A percentile compares a stretch with the other conserved stretches of the same genome.
Evolutionary conservation across 257 asterid species (phyloP).

Genomic region (Petunia axillaris): DNA sequence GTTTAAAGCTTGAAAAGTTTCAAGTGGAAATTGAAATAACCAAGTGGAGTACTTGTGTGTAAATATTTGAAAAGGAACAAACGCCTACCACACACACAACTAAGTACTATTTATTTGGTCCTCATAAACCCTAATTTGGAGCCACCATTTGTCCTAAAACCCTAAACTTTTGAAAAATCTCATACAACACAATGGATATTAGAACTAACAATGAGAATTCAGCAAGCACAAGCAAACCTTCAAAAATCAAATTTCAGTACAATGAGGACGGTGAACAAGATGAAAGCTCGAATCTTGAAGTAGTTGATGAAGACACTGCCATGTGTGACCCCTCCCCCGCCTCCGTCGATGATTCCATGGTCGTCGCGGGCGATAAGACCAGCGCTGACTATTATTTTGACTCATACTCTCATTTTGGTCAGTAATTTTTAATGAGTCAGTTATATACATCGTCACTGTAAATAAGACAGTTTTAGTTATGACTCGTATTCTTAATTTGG

Average conservation of each 20-base stretch:
- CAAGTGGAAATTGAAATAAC: too few species aligned
- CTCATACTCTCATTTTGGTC: slow-evolving; percentile 96
- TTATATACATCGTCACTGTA: neutral
- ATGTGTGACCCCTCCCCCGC: slow-evolving; percentile 54
- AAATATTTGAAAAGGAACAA: too few species aligned
- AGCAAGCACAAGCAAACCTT: neutral
- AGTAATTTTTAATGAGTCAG: neutral
- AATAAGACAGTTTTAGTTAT: neutral
- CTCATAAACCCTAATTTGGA: slow-evolving; percentile 12
- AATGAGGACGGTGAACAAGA: slow-evolving; percentile 38
- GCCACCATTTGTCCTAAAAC: too few species aligned
- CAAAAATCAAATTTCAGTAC: slow-evolving; percentile 40
- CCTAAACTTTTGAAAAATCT: neutral
- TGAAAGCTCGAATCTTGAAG: slow-evolving; percentile 60
- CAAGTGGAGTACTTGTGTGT: too few species aligned
- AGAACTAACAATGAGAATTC: neutral
- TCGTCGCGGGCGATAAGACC: slow-evolving; percentile 66
- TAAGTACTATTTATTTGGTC: too few species aligned
- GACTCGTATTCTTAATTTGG: neutral
- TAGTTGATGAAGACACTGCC: slow-evolving; percentile 65
- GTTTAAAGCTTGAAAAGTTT: too few species aligned
- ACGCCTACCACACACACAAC: too few species aligned
- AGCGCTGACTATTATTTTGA: slow-evolving; percentile 98
- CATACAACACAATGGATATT: neutral
- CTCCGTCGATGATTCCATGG: slow-evolving; percentile 37